Evolutionary conservation across 2,329 filamentous ascomycete species (phyloP).

Genomic region (Trichoderma sp.): DNA sequence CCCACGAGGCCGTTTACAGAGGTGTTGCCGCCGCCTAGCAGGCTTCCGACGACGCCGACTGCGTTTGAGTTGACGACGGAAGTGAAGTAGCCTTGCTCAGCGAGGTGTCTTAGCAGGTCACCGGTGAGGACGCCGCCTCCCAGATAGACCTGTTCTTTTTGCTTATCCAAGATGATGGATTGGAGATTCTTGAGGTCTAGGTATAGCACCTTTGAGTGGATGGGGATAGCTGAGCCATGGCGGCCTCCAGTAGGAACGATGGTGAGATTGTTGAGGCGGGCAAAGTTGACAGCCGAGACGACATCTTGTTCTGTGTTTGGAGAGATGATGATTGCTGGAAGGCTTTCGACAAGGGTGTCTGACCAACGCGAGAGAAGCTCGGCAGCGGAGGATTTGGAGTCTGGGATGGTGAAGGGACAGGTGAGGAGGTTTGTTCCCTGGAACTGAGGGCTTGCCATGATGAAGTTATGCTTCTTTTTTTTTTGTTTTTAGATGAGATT

Average conservation of each 20-base stretch:
- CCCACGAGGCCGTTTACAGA: constrained; percentile 31
- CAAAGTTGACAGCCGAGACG: constrained; percentile 26
- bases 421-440: constrained; percentile 5
- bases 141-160: constrained; percentile 25
- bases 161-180: constrained; percentile 29
- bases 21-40: constrained; percentile 30
- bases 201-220: constrained; percentile 31
- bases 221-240: constrained; percentile 32
- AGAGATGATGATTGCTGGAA: constrained; percentile 29
- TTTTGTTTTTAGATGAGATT: background rate
- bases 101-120: constrained; percentile 27
- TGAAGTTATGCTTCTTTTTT: background rate
- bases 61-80: constrained; percentile 28
- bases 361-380: constrained; percentile 32
- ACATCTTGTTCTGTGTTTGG: constrained; percentile 33
- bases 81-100: constrained; percentile 32
- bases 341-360: constrained; percentile 23
- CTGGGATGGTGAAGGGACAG: constrained; percentile 17
- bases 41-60: constrained; percentile 29
- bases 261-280: constrained; percentile 28
- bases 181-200: constrained; percentile 35
- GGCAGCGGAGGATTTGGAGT: background rate
- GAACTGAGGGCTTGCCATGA: background rate
- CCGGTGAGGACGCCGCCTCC: constrained; percentile 31
- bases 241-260: constrained; percentile 31